These are phyloP conservation scores for Ceratonia siliqua DNA, from an alignment of 306 rosid genomes.

Conservation along the genomic window DNA sequence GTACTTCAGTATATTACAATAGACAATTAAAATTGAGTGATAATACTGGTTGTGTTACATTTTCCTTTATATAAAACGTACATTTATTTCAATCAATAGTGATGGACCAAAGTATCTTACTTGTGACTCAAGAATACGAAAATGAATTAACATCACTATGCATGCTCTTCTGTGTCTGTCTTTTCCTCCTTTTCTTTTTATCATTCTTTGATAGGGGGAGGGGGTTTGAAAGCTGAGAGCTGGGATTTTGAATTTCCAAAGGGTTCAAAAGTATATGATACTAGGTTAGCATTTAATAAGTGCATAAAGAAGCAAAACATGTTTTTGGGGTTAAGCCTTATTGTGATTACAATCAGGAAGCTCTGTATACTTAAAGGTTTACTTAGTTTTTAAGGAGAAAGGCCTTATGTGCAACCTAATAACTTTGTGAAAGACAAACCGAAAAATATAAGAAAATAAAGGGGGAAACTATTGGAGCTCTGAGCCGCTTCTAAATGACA, in stretches of 20 bases:
- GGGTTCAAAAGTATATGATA: background rate
- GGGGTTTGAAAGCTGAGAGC: too few relatives aligned
- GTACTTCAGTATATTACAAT: background rate
- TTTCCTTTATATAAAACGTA: slow-evolving; percentile 2
- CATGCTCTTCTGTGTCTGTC: background rate
- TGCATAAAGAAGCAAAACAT: slow-evolving; percentile 2
- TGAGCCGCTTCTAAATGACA: background rate
- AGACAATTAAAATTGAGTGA: background rate
- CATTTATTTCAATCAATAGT: slow-evolving; percentile 20
- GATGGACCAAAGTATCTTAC: background rate
- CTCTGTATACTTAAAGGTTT: background rate
- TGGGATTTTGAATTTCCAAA: too few relatives aligned
- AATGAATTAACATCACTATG: background rate
- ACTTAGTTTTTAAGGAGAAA: background rate
- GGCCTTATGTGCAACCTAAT: background rate
- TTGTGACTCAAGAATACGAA: background rate
- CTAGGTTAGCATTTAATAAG: background rate
- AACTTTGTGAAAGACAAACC: background rate
- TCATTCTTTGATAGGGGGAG: too few relatives aligned
- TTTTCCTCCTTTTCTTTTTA: too few relatives aligned
- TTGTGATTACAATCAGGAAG: background rate
- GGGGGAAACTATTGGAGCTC: slow-evolving; percentile 7
- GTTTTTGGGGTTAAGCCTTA: background rate
- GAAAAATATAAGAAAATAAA: background rate
- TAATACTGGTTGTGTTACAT: background rate